A percentile compares a stretch with the other conserved stretches of the same genome.
phyloP scores from a whole-genome alignment of 441 rosid genomes.

The Croton setiger region DNA sequence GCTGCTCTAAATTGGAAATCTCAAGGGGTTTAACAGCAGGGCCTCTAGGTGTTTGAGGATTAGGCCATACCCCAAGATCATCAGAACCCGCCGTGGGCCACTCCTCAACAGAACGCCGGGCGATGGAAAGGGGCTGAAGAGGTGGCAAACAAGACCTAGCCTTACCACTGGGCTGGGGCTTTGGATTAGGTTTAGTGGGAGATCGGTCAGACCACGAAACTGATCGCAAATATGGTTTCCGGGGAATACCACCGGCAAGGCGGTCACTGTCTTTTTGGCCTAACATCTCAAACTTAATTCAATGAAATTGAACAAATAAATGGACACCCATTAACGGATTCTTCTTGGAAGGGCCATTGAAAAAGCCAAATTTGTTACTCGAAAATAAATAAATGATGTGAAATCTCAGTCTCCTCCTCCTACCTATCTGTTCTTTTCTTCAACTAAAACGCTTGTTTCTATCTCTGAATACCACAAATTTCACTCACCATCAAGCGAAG shows the following conservation, averaged over 20 bases:
- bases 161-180: conserved; percentile 40
- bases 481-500: background rate
- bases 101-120: conserved; percentile 52
- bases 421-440: conserved; percentile 16
- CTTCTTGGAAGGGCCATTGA: conserved; percentile 37
- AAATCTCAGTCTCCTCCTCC: conserved; percentile 11
- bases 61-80: conserved; percentile 83
- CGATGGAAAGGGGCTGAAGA: conserved; percentile 53
- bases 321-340: conserved; percentile 32
- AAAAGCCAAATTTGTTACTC: conserved; percentile 26
- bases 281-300: conserved; percentile 36
- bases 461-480: conserved; percentile 11
- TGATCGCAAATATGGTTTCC: conserved; percentile 53
- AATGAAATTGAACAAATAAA: conserved; percentile 28
- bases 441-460: conserved; percentile 48
- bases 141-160: conserved; percentile 62
- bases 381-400: conserved; percentile 28
- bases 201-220: conserved; percentile 68
- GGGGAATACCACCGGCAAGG: conserved; percentile 30
- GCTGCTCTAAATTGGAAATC: conserved; percentile 26
- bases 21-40: conserved; percentile 25
- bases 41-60: conserved; percentile 69
- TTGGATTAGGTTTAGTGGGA: conserved; percentile 41
- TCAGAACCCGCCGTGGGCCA: conserved; percentile 80
- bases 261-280: conserved; percentile 44